Percentiles rank a stretch among this genome's conserved stretches.
phyloP scores from a whole-genome alignment of 371 early-diverging fungal genomes.

The Massospora cicadina region DNA sequence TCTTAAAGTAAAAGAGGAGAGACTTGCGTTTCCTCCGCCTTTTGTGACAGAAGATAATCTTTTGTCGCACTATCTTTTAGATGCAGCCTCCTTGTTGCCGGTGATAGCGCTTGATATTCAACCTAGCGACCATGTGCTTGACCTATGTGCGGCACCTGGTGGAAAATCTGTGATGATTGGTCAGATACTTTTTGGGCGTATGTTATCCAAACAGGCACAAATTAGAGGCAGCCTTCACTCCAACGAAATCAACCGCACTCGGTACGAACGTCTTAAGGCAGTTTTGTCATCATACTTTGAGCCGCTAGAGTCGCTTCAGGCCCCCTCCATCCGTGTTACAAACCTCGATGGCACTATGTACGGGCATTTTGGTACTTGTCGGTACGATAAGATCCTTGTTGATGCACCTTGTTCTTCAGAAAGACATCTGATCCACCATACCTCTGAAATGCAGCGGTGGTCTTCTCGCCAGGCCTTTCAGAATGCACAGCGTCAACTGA shows the following conservation, averaged over 20 bases:
- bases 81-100: slow-evolving; percentile 47
- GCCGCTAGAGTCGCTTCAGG: no score
- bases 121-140: slow-evolving; percentile 37
- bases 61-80: slow-evolving; percentile 32
- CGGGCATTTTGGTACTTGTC: slow-evolving; percentile 21
- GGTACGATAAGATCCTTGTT: slow-evolving; percentile 41
- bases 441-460: no score
- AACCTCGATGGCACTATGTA: slow-evolving; percentile 34
- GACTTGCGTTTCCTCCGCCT: not conserved
- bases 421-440: slow-evolving; percentile 35
- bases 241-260: not conserved
- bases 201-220: not conserved
- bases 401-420: slow-evolving; percentile 75
- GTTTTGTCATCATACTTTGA: not conserved
- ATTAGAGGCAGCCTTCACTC: not conserved
- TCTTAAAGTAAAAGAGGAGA: no score
- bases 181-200: not conserved
- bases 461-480: no score
- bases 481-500: slow-evolving; percentile 31
- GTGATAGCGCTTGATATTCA: slow-evolving; percentile 26
- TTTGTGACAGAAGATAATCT: not conserved
- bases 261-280: not conserved
- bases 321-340: slow-evolving; percentile 20
- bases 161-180: slow-evolving; percentile 32
- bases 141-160: slow-evolving; percentile 48